Evolutionary conservation across 1,284 basidiomycete genomes (phyloP).

Genomic region (Vanrija humicola): DNA sequence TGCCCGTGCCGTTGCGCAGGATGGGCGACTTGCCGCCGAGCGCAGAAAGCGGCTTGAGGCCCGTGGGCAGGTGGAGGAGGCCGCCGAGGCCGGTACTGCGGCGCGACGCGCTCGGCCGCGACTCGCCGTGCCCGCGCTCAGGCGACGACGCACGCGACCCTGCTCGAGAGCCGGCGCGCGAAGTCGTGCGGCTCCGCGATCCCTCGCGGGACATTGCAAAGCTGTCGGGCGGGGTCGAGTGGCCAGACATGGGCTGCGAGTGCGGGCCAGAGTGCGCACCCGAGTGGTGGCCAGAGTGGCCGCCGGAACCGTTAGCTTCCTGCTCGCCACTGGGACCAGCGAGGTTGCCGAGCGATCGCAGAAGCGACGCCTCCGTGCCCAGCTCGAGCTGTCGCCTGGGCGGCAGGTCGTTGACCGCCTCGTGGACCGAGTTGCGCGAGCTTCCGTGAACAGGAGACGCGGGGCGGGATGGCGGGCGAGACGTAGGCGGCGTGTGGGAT

Average conservation of each 20-base stretch:
- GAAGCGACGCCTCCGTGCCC: conserved; percentile 63
- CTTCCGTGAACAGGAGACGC: conserved; percentile 29
- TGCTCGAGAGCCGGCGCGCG: conserved; percentile 48
- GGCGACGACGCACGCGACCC: conserved; percentile 52
- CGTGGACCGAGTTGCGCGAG: conserved; percentile 1
- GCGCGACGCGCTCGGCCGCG: not conserved
- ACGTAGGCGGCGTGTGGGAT: conserved; percentile 31
- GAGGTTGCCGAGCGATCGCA: conserved; percentile 59
- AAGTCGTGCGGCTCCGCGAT: conserved; percentile 38
- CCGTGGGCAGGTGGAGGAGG: conserved; percentile 18
- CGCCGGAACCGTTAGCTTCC: not conserved
- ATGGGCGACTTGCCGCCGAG: conserved; percentile 16
- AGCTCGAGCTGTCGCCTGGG: conserved; percentile 59
- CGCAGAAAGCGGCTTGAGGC: conserved; percentile 17
- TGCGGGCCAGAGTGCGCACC: not conserved
- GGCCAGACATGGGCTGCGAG: conserved; percentile 9
- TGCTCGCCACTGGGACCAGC: not conserved
- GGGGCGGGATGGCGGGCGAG: conserved; percentile 44
- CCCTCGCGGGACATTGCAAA: conserved; percentile 23
- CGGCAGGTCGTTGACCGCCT: conserved; percentile 31
- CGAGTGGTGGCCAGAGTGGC: not conserved
- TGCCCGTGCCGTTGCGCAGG: conserved; percentile 7
- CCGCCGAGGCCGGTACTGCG: conserved; percentile 10
- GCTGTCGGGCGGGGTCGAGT: conserved; percentile 42
- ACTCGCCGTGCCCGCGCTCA: conserved; percentile 29